A percentile compares a stretch with the other conserved stretches of the same genome.
phyloP scores from a whole-genome alignment of 352 stramenopile genomes.

The Globisporangium solare region DNA sequence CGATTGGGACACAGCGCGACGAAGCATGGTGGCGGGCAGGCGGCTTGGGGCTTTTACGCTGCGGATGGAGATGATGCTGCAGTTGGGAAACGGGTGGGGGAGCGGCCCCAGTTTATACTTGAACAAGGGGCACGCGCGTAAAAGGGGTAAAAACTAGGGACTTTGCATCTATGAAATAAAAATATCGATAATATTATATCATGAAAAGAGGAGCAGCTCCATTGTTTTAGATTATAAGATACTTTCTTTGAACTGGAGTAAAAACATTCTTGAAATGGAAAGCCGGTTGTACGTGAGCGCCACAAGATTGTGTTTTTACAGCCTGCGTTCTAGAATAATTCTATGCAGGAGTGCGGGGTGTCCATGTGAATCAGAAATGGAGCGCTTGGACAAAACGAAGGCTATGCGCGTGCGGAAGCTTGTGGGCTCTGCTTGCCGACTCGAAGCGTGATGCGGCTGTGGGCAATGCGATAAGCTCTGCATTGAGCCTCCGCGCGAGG shows the following conservation, averaged over 20 bases:
- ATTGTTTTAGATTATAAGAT: too few relatives aligned
- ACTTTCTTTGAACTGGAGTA: not conserved
- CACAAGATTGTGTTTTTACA: slow-evolving; percentile 3
- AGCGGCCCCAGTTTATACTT: slow-evolving; percentile 2
- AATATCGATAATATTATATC: not conserved
- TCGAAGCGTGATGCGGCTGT: too few relatives aligned
- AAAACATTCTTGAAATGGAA: not conserved
- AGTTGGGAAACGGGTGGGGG: slow-evolving; percentile 16
- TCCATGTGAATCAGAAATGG: too few relatives aligned
- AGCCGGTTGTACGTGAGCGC: not conserved
- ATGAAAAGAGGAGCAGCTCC: too few relatives aligned
- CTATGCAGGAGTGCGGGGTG: not conserved
- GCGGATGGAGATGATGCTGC: slow-evolving; percentile 5
- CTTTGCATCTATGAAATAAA: not conserved
- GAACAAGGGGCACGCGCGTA: slow-evolving; percentile 1
- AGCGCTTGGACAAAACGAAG: too few relatives aligned
- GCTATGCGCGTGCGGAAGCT: too few relatives aligned
- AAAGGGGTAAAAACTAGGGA: slow-evolving; percentile 5
- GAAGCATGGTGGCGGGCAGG: slow-evolving; percentile 36
- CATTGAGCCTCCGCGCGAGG: too few relatives aligned
- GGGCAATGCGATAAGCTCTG: too few relatives aligned
- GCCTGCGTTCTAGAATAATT: slow-evolving; percentile 13
- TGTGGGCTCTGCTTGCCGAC: too few relatives aligned
- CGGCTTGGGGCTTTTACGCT: not conserved
- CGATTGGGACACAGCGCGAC: slow-evolving; percentile 35